Evolutionary conservation across 2,329 filamentous ascomycete species (phyloP).

Genomic region (Alternaria burnsii): DNA sequence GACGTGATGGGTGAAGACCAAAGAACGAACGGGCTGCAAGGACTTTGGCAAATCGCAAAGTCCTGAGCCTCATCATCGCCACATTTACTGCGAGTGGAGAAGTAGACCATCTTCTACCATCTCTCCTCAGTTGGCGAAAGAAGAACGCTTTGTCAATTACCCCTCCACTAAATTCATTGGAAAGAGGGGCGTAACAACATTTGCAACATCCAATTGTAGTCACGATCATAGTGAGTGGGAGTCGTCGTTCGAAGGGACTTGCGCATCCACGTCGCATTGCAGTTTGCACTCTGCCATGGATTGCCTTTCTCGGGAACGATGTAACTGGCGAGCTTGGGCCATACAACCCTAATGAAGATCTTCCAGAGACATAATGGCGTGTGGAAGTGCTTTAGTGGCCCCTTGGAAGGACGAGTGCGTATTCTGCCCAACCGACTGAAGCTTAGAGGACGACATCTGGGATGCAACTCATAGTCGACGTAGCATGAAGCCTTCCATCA

Average conservation of each 20-base stretch:
- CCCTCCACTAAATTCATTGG: slow-evolving; percentile 42
- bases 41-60: neutral
- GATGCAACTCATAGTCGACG: too few species aligned
- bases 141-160: slow-evolving; percentile 51
- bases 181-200: slow-evolving; percentile 51
- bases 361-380: too few species aligned
- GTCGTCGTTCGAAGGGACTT: too few species aligned
- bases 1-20: slow-evolving; percentile 6
- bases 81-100: slow-evolving; percentile 41
- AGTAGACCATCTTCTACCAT: slow-evolving; percentile 36
- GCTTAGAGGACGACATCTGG: too few species aligned
- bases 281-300: too few species aligned
- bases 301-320: too few species aligned
- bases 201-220: slow-evolving; percentile 35
- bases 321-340: rapidly evolving
- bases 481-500: too few species aligned
- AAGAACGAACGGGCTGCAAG: neutral
- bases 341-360: too few species aligned
- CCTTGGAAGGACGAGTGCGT: too few species aligned
- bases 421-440: too few species aligned
- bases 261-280: neutral
- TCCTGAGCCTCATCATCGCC: slow-evolving; percentile 18
- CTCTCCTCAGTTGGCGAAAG: slow-evolving; percentile 51
- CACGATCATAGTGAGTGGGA: neutral
- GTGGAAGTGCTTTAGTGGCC: too few species aligned